Base-by-base conservation (phyloP, 768 basidiomycete species). In the Leccinum broughii region DNA sequence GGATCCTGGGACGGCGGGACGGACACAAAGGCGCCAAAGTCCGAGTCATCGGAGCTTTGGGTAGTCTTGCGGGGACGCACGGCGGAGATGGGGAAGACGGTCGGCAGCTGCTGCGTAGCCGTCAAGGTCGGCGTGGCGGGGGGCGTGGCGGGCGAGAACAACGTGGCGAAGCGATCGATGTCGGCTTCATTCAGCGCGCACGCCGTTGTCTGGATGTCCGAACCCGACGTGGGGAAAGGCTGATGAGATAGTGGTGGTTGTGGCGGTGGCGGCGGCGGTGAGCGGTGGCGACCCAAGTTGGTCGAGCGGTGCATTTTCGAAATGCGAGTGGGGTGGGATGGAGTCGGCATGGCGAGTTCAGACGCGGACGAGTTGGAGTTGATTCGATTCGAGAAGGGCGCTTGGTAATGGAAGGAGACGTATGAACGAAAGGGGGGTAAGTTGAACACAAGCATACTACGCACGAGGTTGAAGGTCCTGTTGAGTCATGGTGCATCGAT, bases 11-110 rank as follows among this genome's bases (percentile, higher is more conserved):
- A 66, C 0, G 81, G 73, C 0, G 82, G 76, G 1, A 87, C 85
- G 4, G 83, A 83, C 2, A 88, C 83, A 55, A 88, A 87, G 0
- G 84, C 75, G 10, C 86, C 85, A 66, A 86, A 87, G 20, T 88
- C 86, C 0, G 81, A 81, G 64, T 80, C 78, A 6, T 76, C 61
- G 11, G 77, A 76, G 11, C 60, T 52, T 32, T 54, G 64, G 0
- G 67, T 62, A 22, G 63, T 65, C 55, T 51, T 66, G 17, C 59
- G 67, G 9, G 64, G 28, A 14, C 46, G 56, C 32, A 52, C 3
- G 26, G 48, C 30, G 55, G 44, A 20, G 3, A 4, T 34, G 55
- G 44, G 28, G 6, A 17, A 24, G 44, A 14, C 24, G 15, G 46
- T 4, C 9, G 49, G 52, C 0, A 32, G 10, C 13, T 41, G 53